phyloP scores from a whole-genome alignment of 768 basidiomycete species.

The Peribolospora baueri region DNA sequence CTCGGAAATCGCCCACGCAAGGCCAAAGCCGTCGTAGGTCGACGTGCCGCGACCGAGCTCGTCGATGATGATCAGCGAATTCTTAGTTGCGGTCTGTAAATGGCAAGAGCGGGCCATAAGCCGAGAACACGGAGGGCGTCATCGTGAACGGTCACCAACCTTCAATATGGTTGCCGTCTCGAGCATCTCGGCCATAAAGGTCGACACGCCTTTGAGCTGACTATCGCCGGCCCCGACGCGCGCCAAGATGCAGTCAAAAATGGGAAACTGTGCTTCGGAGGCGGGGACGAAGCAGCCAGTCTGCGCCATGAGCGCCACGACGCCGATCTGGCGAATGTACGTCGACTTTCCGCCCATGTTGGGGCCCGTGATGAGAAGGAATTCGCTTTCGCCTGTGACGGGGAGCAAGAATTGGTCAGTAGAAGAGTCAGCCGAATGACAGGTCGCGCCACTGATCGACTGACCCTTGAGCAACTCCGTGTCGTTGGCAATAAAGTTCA shows the following conservation, averaged over 20 bases:
- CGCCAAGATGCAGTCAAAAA: slow-evolving; percentile 88
- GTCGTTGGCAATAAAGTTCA: slow-evolving; percentile 87
- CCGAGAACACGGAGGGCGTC: neutral
- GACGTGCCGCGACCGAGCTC: slow-evolving; percentile 83
- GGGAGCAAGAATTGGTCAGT: neutral
- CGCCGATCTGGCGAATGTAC: slow-evolving; percentile 39
- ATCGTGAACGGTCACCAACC: slow-evolving; percentile 24
- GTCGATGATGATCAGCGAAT: slow-evolving; percentile 91
- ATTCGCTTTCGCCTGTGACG: slow-evolving; percentile 49
- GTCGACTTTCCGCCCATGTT: slow-evolving; percentile 94
- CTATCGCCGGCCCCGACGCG: slow-evolving; percentile 94
- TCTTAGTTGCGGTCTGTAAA: slow-evolving; percentile 56
- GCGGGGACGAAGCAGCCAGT: slow-evolving; percentile 90
- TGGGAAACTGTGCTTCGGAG: slow-evolving; percentile 54
- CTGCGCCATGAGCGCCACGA: slow-evolving; percentile 92
- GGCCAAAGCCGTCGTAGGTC: slow-evolving; percentile 88
- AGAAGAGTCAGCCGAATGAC: neutral
- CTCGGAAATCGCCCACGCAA: slow-evolving; percentile 99
- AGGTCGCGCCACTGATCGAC: neutral
- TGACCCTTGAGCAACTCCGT: slow-evolving; percentile 27
- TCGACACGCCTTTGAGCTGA: slow-evolving; percentile 90
- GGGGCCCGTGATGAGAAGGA: slow-evolving; percentile 91
- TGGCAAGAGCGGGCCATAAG: neutral
- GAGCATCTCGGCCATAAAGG: slow-evolving; percentile 99
- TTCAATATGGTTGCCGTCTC: slow-evolving; percentile 88